Evolutionary conservation across 1,284 basidiomycete species (phyloP), one percentile per base, ranked within the genome.

Genomic region (Gomphus bonarii): DNA sequence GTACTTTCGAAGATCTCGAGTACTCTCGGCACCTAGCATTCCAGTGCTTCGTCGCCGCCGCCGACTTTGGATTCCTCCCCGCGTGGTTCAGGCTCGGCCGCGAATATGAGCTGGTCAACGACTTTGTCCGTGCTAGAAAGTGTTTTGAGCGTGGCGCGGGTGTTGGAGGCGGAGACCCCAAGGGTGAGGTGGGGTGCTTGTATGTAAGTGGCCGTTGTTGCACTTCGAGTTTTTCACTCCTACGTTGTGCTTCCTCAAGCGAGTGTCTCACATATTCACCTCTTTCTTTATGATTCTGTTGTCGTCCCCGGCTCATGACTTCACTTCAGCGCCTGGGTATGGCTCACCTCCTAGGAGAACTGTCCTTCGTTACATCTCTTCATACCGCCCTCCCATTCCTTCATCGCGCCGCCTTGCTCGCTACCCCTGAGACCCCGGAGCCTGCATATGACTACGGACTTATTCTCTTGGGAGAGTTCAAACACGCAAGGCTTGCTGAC

Each of bases 61-160:
- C 91, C 0, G 76, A 88, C 38, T 78, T 75, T 1, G 91, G 91
- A 0, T 85, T 82, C 62, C 70, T 75, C 10, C 72, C 78, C 25
- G 87, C 88, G 0, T 97, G 94, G 94, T 97, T 93, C 72, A 78
- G 85, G 48, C 80, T 97, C 2, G 94, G 92, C 0, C 74, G 87
- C 30, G 94, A 97, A 64, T 97, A 97, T 67, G 95, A 97, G 72
- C 83, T 81, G 55, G 91, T 95, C 60, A 82, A 81, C 25, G 90
- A 95, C 67, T 58, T 77, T 1, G 60, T 68, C 0, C 80, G 85
- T 40, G 91, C 93, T 0, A 78, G 73, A 49, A 87, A 90, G 43
- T 94, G 91, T 63, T 95, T 93, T 66, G 85, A 91, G 63, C 78
- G 88, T 7, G 93, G 91, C 1, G 77, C 84, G 33, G 81, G 81